These are phyloP conservation scores for Suillus discolor DNA, from an alignment of 768 basidiomycete species.

Conservation along the genomic window DNA sequence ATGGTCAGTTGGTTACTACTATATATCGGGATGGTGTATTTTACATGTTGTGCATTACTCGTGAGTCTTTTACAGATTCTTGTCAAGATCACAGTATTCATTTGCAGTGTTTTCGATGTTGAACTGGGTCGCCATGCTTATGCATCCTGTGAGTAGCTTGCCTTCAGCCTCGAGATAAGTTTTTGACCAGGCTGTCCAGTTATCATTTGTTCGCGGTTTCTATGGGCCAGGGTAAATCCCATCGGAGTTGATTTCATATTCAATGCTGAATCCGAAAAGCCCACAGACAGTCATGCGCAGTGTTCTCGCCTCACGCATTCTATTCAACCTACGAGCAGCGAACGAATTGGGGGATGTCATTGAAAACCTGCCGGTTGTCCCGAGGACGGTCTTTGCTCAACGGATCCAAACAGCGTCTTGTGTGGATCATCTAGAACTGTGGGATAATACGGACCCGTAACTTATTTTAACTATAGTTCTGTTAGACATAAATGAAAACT, in stretches of 20 bases:
- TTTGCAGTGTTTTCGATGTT: background rate
- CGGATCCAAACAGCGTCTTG: background rate
- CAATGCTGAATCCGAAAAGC: background rate
- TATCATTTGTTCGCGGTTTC: background rate
- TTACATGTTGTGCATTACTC: background rate
- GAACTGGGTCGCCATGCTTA: background rate
- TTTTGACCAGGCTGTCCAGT: background rate
- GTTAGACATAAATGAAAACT: background rate
- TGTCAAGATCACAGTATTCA: background rate
- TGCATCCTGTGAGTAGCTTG: background rate
- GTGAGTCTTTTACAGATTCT: background rate
- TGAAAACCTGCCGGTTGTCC: background rate
- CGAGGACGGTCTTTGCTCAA: background rate
- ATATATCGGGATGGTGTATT: background rate
- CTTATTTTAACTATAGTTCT: background rate
- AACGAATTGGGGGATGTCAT: background rate
- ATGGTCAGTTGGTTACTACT: background rate
- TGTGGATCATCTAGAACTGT: background rate
- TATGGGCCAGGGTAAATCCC: background rate
- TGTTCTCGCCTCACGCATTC: conserved; percentile 12
- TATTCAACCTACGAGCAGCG: conserved; percentile 12
- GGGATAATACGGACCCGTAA: background rate
- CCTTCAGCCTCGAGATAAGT: background rate
- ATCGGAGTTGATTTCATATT: background rate
- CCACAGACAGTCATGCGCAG: conserved; percentile 8